Evolutionary conservation across 2,329 filamentous ascomycete genomes (phyloP).

Genomic region (Fusarium veterinarium): DNA sequence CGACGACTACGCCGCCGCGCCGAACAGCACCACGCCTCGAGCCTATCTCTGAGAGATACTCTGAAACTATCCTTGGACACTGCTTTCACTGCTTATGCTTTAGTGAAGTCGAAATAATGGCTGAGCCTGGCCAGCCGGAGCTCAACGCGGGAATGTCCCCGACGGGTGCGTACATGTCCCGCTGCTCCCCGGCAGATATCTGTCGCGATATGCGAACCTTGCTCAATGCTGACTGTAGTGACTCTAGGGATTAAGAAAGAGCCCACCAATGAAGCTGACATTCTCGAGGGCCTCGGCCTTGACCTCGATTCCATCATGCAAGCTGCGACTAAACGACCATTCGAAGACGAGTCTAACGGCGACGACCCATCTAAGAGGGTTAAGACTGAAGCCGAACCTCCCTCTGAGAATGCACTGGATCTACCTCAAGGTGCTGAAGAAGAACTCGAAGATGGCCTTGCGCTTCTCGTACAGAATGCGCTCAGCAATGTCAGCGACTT

Average conservation of each 20-base stretch:
- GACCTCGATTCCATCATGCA: constrained; percentile 52
- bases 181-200: constrained; percentile 18
- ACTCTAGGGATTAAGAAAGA: constrained; percentile 55
- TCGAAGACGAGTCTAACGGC: constrained; percentile 46
- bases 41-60: constrained; percentile 29
- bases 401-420: constrained; percentile 34
- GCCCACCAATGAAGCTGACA: constrained; percentile 52
- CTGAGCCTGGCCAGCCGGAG: constrained; percentile 54
- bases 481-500: constrained; percentile 54
- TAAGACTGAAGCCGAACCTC: constrained; percentile 46
- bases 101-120: constrained; percentile 53
- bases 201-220: constrained; percentile 16
- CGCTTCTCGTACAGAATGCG: constrained; percentile 55
- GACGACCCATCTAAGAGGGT: constrained; percentile 50
- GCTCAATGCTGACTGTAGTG: constrained; percentile 42
- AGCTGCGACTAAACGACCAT: constrained; percentile 53
- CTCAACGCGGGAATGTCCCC: constrained; percentile 49
- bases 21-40: constrained; percentile 34
- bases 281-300: constrained; percentile 50
- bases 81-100: constrained; percentile 36
- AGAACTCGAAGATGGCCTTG: constrained; percentile 52
- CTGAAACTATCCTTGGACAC: constrained; percentile 7
- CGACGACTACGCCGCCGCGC: constrained; percentile 37
- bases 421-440: constrained; percentile 40
- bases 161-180: constrained; percentile 49